Evolutionary conservation across 129 eudicot species (phyloP).

Genomic region (Dittrichia graveolens): DNA sequence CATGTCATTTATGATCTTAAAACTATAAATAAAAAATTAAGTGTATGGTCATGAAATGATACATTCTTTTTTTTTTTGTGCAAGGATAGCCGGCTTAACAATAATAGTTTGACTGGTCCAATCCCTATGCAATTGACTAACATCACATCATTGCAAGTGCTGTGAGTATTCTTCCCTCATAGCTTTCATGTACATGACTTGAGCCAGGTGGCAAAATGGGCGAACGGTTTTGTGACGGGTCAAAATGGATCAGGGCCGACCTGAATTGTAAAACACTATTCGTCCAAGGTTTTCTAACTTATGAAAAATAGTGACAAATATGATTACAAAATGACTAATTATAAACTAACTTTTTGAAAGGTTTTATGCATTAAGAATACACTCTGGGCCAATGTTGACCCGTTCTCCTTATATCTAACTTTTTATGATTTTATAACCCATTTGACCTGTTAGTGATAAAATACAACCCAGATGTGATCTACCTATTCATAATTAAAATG

Average conservation of each 20-base stretch:
- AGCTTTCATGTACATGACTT: not conserved
- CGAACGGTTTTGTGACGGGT: too few species aligned
- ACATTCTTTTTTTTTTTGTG: slow-evolving; percentile 27
- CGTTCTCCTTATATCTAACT: not conserved
- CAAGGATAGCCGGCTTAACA: slow-evolving; percentile 77
- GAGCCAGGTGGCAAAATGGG: slow-evolving; percentile 7
- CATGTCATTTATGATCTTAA: not conserved
- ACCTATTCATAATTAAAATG: not conserved
- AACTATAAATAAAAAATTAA: not conserved
- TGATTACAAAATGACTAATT: too few species aligned
- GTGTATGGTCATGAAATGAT: not conserved
- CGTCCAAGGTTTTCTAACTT: too few species aligned
- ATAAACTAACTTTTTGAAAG: too few species aligned
- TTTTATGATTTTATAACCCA: not conserved
- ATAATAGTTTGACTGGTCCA: slow-evolving; percentile 76
- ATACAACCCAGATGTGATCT: not conserved
- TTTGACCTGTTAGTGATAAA: not conserved
- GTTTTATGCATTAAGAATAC: too few species aligned
- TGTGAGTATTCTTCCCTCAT: slow-evolving; percentile 53
- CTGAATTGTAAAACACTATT: too few species aligned
- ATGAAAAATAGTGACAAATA: not conserved
- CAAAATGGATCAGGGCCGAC: too few species aligned
- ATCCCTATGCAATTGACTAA: slow-evolving; percentile 87
- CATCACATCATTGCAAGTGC: slow-evolving; percentile 75
- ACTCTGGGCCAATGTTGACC: not conserved